Conservation (phyloP, 805 yeast species). For the Metschnikowia chrysomelidarum region DNA sequence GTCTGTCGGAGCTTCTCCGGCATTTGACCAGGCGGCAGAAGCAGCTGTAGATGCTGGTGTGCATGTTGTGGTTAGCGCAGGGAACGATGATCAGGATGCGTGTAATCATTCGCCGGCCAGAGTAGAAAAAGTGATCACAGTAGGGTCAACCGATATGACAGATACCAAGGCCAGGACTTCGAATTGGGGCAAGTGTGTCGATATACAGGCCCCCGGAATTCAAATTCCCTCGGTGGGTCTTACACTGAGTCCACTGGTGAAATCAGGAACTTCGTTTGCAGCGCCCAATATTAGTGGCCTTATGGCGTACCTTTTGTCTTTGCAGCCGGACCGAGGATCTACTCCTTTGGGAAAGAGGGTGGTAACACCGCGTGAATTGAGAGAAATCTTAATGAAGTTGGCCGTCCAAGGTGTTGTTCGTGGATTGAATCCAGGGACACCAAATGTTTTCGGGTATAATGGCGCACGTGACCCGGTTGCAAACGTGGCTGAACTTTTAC, state of each 20-base stretch:
- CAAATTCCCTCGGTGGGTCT: constrained; percentile 59
- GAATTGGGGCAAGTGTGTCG: constrained; percentile 93
- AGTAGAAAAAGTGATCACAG: constrained; percentile 80
- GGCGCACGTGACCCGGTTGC: too few species aligned
- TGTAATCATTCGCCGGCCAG: constrained; percentile 91
- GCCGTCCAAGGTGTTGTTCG: too few species aligned
- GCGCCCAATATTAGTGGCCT: constrained; percentile 69
- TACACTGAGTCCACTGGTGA: constrained; percentile 7
- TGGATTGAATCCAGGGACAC: too few species aligned
- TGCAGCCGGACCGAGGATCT: constrained; percentile 71
- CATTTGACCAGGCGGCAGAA: constrained; percentile 75
- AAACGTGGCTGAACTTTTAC: too few species aligned
- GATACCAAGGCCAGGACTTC: constrained; percentile 94
- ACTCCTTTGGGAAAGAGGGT: constrained; percentile 57
- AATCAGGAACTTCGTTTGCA: constrained; percentile 82
- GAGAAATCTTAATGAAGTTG: too few species aligned
- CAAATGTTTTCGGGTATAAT: too few species aligned
- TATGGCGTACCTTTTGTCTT: constrained; percentile 56
- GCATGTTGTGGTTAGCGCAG: constrained; percentile 94
- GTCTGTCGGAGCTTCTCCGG: constrained; percentile 59
- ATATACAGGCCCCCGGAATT: constrained; percentile 94
- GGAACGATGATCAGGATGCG: constrained; percentile 90
- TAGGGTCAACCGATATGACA: constrained; percentile 87
- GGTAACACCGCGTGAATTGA: too few species aligned
- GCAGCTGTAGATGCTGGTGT: constrained; percentile 87